These are phyloP conservation scores for Carex arenaria DNA, from an alignment of 202 grass and related monocot species.

Conservation along the genomic window DNA sequence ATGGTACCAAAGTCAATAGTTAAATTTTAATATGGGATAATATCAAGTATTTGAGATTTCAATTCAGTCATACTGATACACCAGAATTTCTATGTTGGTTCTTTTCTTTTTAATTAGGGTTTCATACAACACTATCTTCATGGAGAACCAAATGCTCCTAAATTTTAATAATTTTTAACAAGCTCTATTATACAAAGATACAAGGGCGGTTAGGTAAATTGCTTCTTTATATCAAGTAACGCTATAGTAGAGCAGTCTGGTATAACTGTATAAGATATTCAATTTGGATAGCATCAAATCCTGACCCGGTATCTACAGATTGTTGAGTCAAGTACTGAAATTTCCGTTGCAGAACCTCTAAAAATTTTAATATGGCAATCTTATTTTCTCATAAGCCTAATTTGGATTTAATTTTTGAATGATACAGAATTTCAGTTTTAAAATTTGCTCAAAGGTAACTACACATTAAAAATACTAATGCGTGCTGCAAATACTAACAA, in stretches of 20 bases:
- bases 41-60: background rate
- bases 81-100: background rate
- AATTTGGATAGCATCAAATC: background rate
- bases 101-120: background rate
- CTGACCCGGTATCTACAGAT: background rate
- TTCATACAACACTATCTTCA: background rate
- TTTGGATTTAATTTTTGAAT: background rate
- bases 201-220: background rate
- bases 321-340: background rate
- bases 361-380: background rate
- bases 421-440: background rate
- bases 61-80: background rate
- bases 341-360: background rate
- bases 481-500: background rate
- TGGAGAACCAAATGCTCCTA: background rate
- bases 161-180: background rate
- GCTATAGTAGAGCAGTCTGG: background rate
- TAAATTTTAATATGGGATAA: background rate
- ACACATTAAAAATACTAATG: background rate
- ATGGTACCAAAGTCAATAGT: background rate
- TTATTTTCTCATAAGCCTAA: background rate
- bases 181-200: background rate
- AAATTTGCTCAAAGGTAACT: background rate
- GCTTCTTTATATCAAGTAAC: background rate
- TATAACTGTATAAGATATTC: background rate